These are phyloP conservation scores for Andrographis paniculata DNA, from an alignment of 305 asterid genomes.

Conservation along the genomic window DNA sequence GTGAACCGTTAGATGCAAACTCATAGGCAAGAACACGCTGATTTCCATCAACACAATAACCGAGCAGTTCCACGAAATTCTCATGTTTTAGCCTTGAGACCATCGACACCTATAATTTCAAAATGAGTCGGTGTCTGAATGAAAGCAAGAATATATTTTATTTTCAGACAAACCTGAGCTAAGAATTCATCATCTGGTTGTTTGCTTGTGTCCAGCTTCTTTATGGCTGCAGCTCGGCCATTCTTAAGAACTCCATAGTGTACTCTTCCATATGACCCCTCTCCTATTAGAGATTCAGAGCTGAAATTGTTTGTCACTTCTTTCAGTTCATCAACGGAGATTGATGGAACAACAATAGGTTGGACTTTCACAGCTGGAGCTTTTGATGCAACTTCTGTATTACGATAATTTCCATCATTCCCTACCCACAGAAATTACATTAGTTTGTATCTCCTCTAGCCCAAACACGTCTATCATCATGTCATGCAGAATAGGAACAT, in stretches of 20 bases:
- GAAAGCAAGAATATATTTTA: not conserved
- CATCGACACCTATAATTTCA: constrained; percentile 17
- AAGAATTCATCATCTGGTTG: constrained; percentile 47
- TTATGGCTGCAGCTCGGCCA: constrained; percentile 20
- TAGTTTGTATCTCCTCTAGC: constrained; percentile 1
- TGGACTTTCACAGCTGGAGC: constrained; percentile 33
- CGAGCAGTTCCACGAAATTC: constrained; percentile 22
- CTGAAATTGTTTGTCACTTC: constrained; percentile 16
- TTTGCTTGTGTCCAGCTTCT: constrained; percentile 23
- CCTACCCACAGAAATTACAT: constrained; percentile 19
- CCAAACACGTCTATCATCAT: not conserved
- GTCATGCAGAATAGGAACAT: not conserved
- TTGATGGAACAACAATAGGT: constrained; percentile 24
- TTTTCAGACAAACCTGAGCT: constrained; percentile 35
- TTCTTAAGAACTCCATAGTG: constrained; percentile 18
- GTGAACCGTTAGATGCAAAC: constrained; percentile 22
- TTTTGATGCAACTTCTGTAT: constrained; percentile 31
- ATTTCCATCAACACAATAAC: constrained; percentile 24
- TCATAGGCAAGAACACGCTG: constrained; percentile 23
- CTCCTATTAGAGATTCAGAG: constrained; percentile 21
- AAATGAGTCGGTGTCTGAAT: not conserved
- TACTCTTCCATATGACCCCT: constrained; percentile 27
- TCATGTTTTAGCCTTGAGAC: constrained; percentile 25
- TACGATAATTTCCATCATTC: constrained; percentile 29
- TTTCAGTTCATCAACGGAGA: constrained; percentile 17